Evolutionary conservation across 225 moss, liverwort and hornwort species (phyloP).

Genomic region (Polytrichum formosum): DNA sequence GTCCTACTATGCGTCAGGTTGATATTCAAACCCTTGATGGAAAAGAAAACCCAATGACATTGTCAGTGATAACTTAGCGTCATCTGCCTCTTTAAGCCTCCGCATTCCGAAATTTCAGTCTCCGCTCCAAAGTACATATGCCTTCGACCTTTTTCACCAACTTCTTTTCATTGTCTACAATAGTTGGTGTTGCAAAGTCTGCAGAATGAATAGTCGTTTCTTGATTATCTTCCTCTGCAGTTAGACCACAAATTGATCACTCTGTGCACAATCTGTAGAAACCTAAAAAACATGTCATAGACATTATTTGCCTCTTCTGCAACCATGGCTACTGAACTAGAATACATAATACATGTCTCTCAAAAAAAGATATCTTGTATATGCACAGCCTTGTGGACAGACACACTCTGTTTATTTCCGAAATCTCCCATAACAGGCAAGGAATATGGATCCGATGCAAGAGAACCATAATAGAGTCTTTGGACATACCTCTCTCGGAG

Average conservation of each 20-base stretch:
- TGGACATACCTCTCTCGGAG: slow-evolving; percentile 39
- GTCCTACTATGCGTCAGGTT: no score
- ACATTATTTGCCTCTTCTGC: background rate
- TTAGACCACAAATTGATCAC: background rate
- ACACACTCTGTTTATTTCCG: background rate
- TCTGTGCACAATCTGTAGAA: background rate
- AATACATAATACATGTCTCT: background rate
- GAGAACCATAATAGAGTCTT: background rate
- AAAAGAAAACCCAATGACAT: no score
- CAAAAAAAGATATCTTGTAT: background rate
- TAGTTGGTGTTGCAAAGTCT: slow-evolving; percentile 23
- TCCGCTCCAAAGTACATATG: slow-evolving; percentile 46
- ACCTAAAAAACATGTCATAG: background rate
- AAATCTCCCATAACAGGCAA: background rate
- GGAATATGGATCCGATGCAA: background rate
- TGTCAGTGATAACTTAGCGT: no score
- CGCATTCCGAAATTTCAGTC: slow-evolving; percentile 43
- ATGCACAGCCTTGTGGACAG: background rate
- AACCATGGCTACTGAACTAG: background rate
- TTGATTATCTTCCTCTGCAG: slow-evolving; percentile 20
- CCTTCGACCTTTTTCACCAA: slow-evolving; percentile 36
- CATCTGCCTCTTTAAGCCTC: slow-evolving; percentile 8
- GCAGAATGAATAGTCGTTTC: slow-evolving; percentile 10
- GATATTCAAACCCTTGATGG: no score
- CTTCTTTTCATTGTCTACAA: slow-evolving; percentile 17